Base-by-base conservation (phyloP, 371 early-diverging fungal genomes). In the Catenaria anguillulae region DNA sequence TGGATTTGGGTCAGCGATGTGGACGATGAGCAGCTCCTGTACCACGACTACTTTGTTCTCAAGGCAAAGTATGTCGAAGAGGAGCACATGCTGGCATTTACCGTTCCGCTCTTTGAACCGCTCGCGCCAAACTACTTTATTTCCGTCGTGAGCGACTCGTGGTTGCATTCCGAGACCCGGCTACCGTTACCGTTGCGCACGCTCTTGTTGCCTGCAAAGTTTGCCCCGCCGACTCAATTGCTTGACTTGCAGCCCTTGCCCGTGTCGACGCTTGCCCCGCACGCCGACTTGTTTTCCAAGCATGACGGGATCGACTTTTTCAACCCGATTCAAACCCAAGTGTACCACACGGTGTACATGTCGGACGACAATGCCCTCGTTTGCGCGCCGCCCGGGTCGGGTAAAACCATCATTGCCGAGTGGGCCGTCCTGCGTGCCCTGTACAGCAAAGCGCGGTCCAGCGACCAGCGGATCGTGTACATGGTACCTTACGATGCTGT, bases 261-360 rank as follows among this genome's bases (percentile, higher is more conserved):
- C 1, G 82, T 89, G 4, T 74, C 85, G 35, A 86, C 89, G 21
- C 77, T 93, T 54, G 80, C 83, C 45, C 86, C 88, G 60, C 86
- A 80, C 67, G 88, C 87, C 66, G 66, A 71, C 4, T 64, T 88
- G 10, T 93, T 84, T 66, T 64, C 69, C 23, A n/a, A n/a, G n/a
- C n/a, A n/a, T n/a, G n/a, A n/a, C n/a, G n/a, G n/a, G n/a, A 34
- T 26, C 34, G 29, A 73, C 45, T 75, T 79, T 60, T 99, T 99
- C 76, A 99, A 99, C 72, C 87, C 93, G 17, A 87, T 99, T 48
- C 99, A 99, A 77, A 95, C 98, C 0, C 91, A 92, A 70, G 86
- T 89, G 2, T 97, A 95, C 77, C 82, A 94, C 67, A 71, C 92
- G 1, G 75, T 97, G 42, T 98, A 94, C 74, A 80, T 82, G 13